Evolutionary conservation across 345 rosid species (phyloP).

Genomic region (Populus alba): DNA sequence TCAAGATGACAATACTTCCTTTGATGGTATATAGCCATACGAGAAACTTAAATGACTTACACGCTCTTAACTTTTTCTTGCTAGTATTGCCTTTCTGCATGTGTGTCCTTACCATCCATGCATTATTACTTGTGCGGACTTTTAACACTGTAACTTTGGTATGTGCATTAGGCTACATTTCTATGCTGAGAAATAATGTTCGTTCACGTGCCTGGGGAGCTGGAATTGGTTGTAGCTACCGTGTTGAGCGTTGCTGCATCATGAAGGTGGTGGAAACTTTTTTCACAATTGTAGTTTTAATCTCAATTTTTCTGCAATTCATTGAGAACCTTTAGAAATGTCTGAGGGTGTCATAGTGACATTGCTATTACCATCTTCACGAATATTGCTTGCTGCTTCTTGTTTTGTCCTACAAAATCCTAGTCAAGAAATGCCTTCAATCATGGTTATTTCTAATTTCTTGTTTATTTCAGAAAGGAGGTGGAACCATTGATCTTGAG

Average conservation of each 20-base stretch:
- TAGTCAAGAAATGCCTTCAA: background rate
- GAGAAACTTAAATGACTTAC: background rate
- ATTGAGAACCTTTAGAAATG: background rate
- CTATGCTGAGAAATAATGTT: slow-evolving; percentile 94
- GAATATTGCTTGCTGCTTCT: background rate
- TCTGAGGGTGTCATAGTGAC: background rate
- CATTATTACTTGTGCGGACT: background rate
- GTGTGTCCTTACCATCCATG: background rate
- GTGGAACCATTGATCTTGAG: slow-evolving; percentile 91
- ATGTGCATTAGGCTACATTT: slow-evolving; percentile 62
- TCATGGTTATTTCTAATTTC: background rate
- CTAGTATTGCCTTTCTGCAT: background rate
- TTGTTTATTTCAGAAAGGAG: slow-evolving; percentile 76
- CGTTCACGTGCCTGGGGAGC: slow-evolving; percentile 99
- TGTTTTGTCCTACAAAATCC: background rate
- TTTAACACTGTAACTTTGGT: background rate
- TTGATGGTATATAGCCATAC: background rate
- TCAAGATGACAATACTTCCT: background rate
- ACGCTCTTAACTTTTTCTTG: background rate
- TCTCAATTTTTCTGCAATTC: background rate
- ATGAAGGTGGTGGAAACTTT: slow-evolving; percentile 64
- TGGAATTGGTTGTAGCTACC: slow-evolving; percentile 95
- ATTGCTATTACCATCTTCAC: background rate
- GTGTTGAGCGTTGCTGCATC: slow-evolving; percentile 93
- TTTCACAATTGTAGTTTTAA: background rate